Evolutionary conservation across 306 rosid species (phyloP), one percentile per base, ranked within the genome.

Genomic region (Medicago ruthenica): DNA sequence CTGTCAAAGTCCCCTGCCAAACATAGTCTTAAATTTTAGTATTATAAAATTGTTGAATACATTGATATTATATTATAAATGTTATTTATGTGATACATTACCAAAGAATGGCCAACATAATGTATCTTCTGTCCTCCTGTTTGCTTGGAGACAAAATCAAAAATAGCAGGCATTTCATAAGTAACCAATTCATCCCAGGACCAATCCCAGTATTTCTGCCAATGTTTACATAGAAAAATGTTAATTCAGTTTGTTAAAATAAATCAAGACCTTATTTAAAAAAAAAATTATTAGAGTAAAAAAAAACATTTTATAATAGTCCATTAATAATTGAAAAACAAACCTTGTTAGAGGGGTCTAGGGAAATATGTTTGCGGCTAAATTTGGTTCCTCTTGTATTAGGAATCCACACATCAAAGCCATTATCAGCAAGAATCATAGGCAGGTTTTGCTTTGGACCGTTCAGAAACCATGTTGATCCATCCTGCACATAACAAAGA

Each of bases 31-130:
- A 6, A 50, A 55, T 7, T 41, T 79, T 55, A 73, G 72, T 59
- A 12, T 22, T 34, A 74, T 34, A 34, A 34, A 34, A 34, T 34
- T 34, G 37, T 34, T 34, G 37, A 34, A 34, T 34, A 34, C 3
- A 34, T 34, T 5, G 37, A 6, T 34, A 5, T 5, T 6, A 34
- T 34, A 5, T 34, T 41, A 27, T 60, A 17, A 16, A 66, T 66
- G 34, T 16, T 24, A 27, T 18, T 3, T 24, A 59, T 70, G 41
- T 53, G 74, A 73, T 41, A 7, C 73, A 72, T 7, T 80, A 93
- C 98, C 86, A 87, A 40, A n/a, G 98, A 93, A 85, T 93, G 98
- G 54, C 97, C 98, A 2, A 93, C 81, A 65, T 91, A 91, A 71
- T 87, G 57, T 27, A 85, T 81, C 87, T 87, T 91, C 67, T 85